Conservation (phyloP, 164 flowering plant species). For the grape (Vitis vinifera) region DNA sequence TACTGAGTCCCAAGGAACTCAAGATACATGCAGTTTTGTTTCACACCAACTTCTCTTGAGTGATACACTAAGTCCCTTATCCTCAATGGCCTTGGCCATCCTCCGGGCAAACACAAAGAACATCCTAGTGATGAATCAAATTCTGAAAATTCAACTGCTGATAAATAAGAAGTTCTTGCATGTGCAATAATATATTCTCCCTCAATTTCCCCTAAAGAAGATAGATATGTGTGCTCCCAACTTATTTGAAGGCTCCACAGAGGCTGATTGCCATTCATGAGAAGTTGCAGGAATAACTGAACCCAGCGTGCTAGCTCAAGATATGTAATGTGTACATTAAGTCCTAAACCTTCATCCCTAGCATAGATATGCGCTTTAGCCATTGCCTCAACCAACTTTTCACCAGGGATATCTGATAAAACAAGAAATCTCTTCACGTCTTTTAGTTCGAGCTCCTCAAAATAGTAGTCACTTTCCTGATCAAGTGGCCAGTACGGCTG, state of each 20-base stretch:
- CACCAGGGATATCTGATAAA: slow-evolving; percentile 63
- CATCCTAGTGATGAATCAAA: slow-evolving; percentile 18
- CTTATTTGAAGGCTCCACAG: slow-evolving; percentile 79
- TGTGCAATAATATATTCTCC: slow-evolving; percentile 50
- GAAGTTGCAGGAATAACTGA: slow-evolving; percentile 76
- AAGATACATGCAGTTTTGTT: slow-evolving; percentile 70
- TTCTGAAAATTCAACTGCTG: slow-evolving; percentile 21
- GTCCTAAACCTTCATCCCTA: slow-evolving; percentile 41
- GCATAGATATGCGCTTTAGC: slow-evolving; percentile 75
- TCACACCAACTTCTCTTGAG: slow-evolving; percentile 61
- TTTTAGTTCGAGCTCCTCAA: slow-evolving; percentile 40
- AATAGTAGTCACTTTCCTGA: slow-evolving; percentile 15
- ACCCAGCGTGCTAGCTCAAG: slow-evolving; percentile 91
- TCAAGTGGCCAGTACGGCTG: slow-evolving; percentile 59
- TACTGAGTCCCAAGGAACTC: slow-evolving; percentile 65
- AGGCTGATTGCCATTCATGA: slow-evolving; percentile 61
- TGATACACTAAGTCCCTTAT: slow-evolving; percentile 45
- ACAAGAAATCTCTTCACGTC: slow-evolving; percentile 72
- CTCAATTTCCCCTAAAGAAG: slow-evolving; percentile 68
- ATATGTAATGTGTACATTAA: slow-evolving; percentile 52
- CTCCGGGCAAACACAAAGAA: slow-evolving; percentile 75
- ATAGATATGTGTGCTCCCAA: slow-evolving; percentile 88
- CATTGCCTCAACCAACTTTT: slow-evolving; percentile 67
- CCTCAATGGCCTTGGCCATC: slow-evolving; percentile 75
- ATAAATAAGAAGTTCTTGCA: slow-evolving; percentile 42